Percentiles rank a stretch among this genome's conserved stretches.
phyloP scores from a whole-genome alignment of 768 basidiomycete genomes.

The Paxillus involutus region DNA sequence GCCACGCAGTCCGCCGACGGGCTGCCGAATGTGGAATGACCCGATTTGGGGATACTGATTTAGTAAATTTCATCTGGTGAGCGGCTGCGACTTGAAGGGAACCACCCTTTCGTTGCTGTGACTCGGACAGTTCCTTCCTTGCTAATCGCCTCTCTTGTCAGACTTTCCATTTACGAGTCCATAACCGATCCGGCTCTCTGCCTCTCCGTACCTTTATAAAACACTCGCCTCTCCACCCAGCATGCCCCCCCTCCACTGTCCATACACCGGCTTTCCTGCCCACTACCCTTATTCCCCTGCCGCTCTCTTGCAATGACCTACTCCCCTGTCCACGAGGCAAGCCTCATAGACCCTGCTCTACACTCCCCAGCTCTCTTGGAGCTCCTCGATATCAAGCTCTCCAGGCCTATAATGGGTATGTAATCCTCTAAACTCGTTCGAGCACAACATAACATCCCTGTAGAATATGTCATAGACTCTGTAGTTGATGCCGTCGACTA shows the following conservation, averaged over 20 bases:
- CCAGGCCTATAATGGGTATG: slow-evolving; percentile 64
- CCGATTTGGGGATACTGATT: slow-evolving; percentile 1
- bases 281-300: neutral
- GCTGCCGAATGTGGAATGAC: slow-evolving; percentile 4
- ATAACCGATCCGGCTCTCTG: slow-evolving; percentile 36
- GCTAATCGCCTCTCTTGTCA: slow-evolving; percentile 27
- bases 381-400: slow-evolving; percentile 65
- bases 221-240: neutral
- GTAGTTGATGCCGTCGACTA: slow-evolving; percentile 75
- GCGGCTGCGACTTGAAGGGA: neutral
- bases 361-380: slow-evolving; percentile 70
- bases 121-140: slow-evolving; percentile 21
- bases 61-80: slow-evolving; percentile 2
- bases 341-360: slow-evolving; percentile 59
- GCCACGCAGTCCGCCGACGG: slow-evolving; percentile 8
- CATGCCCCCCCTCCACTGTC: neutral
- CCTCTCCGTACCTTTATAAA: slow-evolving; percentile 32
- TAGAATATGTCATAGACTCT: slow-evolving; percentile 70
- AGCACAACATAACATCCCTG: neutral
- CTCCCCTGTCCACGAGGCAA: slow-evolving; percentile 44
- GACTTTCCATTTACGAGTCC: slow-evolving; percentile 26
- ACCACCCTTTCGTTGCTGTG: slow-evolving; percentile 14
- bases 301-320: slow-evolving; percentile 13
- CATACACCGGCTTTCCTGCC: too few species aligned
- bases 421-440: slow-evolving; percentile 10